Percentiles rank a stretch among this genome's conserved stretches.
These are phyloP conservation scores for Fonsecaea multimorphosa DNA, from an alignment of 2,329 filamentous ascomycete genomes.

Conservation along the genomic window DNA sequence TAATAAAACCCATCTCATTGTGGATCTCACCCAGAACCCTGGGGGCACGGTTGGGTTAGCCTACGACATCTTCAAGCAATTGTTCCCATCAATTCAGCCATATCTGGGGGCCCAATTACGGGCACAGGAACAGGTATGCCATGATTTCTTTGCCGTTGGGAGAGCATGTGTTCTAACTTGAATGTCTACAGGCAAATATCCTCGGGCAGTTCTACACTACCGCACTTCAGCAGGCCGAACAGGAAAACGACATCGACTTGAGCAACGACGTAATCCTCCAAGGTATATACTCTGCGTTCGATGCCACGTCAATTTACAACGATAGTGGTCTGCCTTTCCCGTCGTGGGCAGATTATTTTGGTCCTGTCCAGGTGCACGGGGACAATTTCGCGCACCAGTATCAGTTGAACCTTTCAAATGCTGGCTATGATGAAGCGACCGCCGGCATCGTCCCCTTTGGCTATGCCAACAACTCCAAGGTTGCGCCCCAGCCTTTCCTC, in stretches of 20 bases:
- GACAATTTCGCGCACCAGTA: conserved; percentile 10
- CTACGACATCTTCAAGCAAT: conserved; percentile 59
- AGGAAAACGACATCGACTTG: neutral
- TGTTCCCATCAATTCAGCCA: conserved; percentile 54
- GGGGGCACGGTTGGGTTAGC: conserved; percentile 61
- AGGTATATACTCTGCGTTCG: neutral
- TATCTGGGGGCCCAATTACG: conserved; percentile 43
- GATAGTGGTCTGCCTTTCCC: conserved; percentile 11
- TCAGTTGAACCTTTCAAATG: conserved; percentile 4
- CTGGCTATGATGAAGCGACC: conserved; percentile 36
- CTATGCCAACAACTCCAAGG: conserved; percentile 53
- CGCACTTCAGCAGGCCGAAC: neutral
- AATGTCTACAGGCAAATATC: neutral
- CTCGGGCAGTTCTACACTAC: conserved; percentile 7
- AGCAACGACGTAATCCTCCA: neutral
- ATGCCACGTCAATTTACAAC: neutral
- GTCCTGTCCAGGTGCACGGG: conserved; percentile 14
- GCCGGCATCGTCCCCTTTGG: conserved; percentile 52
- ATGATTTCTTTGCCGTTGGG: neutral
- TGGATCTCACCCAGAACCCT: conserved; percentile 67
- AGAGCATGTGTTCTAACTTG: neutral
- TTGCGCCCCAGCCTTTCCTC: conserved; percentile 59
- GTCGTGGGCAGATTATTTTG: conserved; percentile 6
- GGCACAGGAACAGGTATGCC: conserved; percentile 13
- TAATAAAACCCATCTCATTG: conserved; percentile 64